A percentile compares a stretch with the other conserved stretches of the same genome.
phyloP scores from a whole-genome alignment of 371 early-diverging fungal genomes.

The Nematocida homosporus region DNA sequence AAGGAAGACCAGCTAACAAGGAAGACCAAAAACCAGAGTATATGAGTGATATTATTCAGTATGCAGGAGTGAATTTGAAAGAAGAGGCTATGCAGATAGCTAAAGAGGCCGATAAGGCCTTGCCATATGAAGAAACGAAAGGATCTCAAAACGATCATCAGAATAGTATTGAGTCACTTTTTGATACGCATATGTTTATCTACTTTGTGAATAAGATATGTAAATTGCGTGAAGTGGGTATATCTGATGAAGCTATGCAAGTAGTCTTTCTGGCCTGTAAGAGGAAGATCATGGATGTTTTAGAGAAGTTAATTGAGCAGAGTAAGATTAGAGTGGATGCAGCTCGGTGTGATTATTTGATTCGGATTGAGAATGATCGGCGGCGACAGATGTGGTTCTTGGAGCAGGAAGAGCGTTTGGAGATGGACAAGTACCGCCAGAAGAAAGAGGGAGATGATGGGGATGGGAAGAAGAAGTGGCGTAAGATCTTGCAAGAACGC shows the following conservation, averaged over 20 bases:
- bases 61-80: constrained; percentile 68
- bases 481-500: constrained; percentile 67
- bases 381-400: constrained; percentile 68
- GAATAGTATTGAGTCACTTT: constrained; percentile 54
- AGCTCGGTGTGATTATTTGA: constrained; percentile 45
- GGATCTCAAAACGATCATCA: constrained; percentile 54
- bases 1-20: constrained; percentile 32
- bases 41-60: constrained; percentile 68
- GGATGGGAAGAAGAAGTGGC: constrained; percentile 62
- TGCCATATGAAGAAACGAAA: constrained; percentile 59
- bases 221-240: constrained; percentile 52
- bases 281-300: constrained; percentile 65
- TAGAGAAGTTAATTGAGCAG: constrained; percentile 65
- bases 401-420: constrained; percentile 67
- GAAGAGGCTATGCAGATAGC: constrained; percentile 67
- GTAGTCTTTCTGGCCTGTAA: constrained; percentile 63
- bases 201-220: constrained; percentile 62
- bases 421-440: constrained; percentile 63
- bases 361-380: constrained; percentile 67
- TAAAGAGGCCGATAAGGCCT: constrained; percentile 40
- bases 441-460: constrained; percentile 64
- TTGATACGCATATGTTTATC: constrained; percentile 63
- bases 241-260: constrained; percentile 58
- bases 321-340: constrained; percentile 63
- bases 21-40: constrained; percentile 68